Base-by-base conservation (phyloP, 2,329 filamentous ascomycete species). In the Cordyceps pruinosa region DNA sequence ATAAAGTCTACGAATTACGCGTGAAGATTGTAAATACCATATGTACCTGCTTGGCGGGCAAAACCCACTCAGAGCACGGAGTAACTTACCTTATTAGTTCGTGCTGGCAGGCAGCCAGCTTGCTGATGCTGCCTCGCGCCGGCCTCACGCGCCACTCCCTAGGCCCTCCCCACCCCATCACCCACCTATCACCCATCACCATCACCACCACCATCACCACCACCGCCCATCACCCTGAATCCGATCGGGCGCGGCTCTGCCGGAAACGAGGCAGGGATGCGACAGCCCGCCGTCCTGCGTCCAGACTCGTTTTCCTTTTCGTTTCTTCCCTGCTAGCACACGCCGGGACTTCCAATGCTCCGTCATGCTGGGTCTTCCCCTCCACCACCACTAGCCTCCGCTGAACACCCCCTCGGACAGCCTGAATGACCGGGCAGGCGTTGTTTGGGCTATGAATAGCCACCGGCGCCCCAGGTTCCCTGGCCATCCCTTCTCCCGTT, bases 171-270 rank as follows among this genome's bases (percentile, higher is more conserved):
- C n/a, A n/a, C n/a, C n/a, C n/a, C n/a, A n/a, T n/a, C n/a, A n/a
- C n/a, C n/a, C n/a, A n/a, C n/a, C n/a, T n/a, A n/a, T n/a, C n/a
- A n/a, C n/a, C n/a, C n/a, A n/a, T n/a, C n/a, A n/a, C n/a, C n/a
- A n/a, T n/a, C n/a, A n/a, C n/a, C n/a, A n/a, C n/a, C n/a, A n/a
- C n/a, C n/a, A n/a, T n/a, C n/a, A n/a, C n/a, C n/a, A n/a, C n/a
- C n/a, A n/a, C n/a, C n/a, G n/a, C n/a, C n/a, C n/a, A n/a, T n/a
- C n/a, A n/a, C n/a, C n/a, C n/a, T 10, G 30, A 30, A 28, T 47
- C 52, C 42, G 52, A 55, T 55, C 52, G 50, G 52, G 52, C 44
- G 52, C 52, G 52, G 52, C 52, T 55, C 52, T 46, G 42, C 52
- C 52, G 52, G 52, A 55, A 53, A 26, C 10, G 19, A 34, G 15